Conservation (phyloP, 2,329 filamentous ascomycete species). For the Balansia obtecta region DNA sequence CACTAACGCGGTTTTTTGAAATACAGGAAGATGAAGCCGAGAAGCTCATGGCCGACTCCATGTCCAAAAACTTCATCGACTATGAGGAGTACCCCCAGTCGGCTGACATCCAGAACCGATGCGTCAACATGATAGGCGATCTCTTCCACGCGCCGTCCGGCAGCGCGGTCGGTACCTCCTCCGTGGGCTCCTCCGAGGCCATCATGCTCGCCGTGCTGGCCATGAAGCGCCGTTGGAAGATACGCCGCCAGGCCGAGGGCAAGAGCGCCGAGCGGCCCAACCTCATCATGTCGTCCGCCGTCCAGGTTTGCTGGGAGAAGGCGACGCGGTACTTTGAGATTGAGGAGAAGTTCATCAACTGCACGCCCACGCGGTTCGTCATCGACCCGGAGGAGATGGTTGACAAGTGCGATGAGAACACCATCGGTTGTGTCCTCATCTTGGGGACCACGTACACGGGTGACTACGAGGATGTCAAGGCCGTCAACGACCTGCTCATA, state of each 20-base stretch:
- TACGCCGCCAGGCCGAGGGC: constrained; percentile 66
- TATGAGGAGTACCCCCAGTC: constrained; percentile 76
- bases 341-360: constrained; percentile 71
- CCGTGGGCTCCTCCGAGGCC: constrained; percentile 79
- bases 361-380: constrained; percentile 47
- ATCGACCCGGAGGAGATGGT: constrained; percentile 52
- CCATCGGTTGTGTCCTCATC: constrained; percentile 83
- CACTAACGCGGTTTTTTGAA: constrained; percentile 68
- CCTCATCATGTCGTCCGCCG: constrained; percentile 89
- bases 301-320: constrained; percentile 98
- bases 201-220: constrained; percentile 44
- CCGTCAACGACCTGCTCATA: constrained; percentile 75
- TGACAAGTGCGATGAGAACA: constrained; percentile 6
- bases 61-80: constrained; percentile 92
- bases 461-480: constrained; percentile 89
- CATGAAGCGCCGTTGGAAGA: constrained; percentile 24
- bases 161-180: constrained; percentile 73
- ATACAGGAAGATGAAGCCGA: constrained; percentile 40
- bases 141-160: constrained; percentile 71
- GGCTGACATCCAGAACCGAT: constrained; percentile 82
- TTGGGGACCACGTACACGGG: constrained; percentile 91
- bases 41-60: constrained; percentile 62
- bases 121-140: constrained; percentile 79
- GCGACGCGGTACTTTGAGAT: constrained; percentile 81
- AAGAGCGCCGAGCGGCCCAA: constrained; percentile 75